phyloP scores from a whole-genome alignment of 148 eudicot species.

The Rhododendron mucronatum region DNA sequence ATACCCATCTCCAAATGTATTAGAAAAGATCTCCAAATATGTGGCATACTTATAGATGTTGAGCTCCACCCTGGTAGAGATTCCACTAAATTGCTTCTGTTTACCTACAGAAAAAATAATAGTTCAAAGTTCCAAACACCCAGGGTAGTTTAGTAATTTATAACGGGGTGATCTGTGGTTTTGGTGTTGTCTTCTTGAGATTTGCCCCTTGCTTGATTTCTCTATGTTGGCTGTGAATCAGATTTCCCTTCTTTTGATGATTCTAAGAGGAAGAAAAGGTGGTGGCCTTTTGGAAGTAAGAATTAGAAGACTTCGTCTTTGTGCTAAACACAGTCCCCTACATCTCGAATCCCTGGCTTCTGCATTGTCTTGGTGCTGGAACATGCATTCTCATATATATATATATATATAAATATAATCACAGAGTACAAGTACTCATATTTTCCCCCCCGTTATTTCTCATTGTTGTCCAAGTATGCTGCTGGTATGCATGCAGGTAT shows the following conservation, averaged over 20 bases:
- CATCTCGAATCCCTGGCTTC: not conserved
- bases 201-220: conserved; percentile 1
- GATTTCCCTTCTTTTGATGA: conserved; percentile 65
- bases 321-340: not conserved
- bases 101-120: not conserved
- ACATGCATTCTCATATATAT: not conserved
- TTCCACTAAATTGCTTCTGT: not conserved
- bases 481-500: conserved; percentile 1
- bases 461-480: not conserved
- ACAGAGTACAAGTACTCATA: not conserved
- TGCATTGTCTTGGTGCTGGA: conserved; percentile 8
- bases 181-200: not conserved
- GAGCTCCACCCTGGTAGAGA: not conserved
- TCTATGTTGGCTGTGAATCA: conserved; percentile 22
- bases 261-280: conserved; percentile 58
- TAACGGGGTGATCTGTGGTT: not conserved
- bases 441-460: not conserved
- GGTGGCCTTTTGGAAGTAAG: conserved; percentile 71
- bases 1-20: not conserved
- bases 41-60: not conserved
- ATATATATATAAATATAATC: not conserved
- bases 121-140: not conserved
- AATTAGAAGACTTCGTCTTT: conserved; percentile 19
- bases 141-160: not conserved
- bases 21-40: not conserved